Percentiles rank a stretch among this genome's conserved stretches.
Conservation (phyloP, 768 basidiomycete species). For the Phanerodontia chrysosporium region DNA sequence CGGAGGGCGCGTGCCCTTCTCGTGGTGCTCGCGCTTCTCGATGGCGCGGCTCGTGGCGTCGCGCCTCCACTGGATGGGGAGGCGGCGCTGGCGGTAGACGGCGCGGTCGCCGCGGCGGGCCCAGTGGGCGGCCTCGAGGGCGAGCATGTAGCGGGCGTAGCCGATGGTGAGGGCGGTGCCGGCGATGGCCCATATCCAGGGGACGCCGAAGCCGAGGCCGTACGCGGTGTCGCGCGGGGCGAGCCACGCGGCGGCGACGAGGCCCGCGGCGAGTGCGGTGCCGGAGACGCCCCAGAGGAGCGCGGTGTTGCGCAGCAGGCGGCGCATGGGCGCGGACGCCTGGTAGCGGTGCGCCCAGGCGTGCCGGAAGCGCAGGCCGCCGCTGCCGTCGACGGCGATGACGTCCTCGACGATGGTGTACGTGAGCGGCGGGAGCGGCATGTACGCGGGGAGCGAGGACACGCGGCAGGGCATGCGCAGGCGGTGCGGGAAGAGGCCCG, state of each 20-base stretch:
- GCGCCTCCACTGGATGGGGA: slow-evolving; percentile 2
- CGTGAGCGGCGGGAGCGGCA: slow-evolving; percentile 23
- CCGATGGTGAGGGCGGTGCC: slow-evolving; percentile 10
- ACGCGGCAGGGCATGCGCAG: slow-evolving; percentile 25
- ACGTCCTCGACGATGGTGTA: slow-evolving; percentile 28
- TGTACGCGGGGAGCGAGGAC: slow-evolving; percentile 24
- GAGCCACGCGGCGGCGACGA: slow-evolving; percentile 22
- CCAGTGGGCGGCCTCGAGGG: background rate
- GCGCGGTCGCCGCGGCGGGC: background rate
- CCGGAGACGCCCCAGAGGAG: slow-evolving; percentile 24
- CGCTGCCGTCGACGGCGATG: slow-evolving; percentile 28
- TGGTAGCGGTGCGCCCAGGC: slow-evolving; percentile 29
- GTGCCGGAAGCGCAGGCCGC: slow-evolving; percentile 26
- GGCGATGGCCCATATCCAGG: slow-evolving; percentile 27
- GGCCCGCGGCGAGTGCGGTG: slow-evolving; percentile 14
- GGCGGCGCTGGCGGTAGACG: background rate
- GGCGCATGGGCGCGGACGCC: slow-evolving; percentile 22
- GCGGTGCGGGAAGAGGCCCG: slow-evolving; percentile 19
- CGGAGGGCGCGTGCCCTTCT: background rate
- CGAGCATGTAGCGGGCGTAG: slow-evolving; percentile 9
- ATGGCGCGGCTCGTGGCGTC: background rate
- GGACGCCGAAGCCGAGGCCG: slow-evolving; percentile 25
- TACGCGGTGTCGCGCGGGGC: slow-evolving; percentile 23
- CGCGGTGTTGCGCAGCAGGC: slow-evolving; percentile 19
- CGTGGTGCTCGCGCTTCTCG: background rate